Conservation (phyloP, 768 basidiomycete species). For the Tulasnella sp. region DNA sequence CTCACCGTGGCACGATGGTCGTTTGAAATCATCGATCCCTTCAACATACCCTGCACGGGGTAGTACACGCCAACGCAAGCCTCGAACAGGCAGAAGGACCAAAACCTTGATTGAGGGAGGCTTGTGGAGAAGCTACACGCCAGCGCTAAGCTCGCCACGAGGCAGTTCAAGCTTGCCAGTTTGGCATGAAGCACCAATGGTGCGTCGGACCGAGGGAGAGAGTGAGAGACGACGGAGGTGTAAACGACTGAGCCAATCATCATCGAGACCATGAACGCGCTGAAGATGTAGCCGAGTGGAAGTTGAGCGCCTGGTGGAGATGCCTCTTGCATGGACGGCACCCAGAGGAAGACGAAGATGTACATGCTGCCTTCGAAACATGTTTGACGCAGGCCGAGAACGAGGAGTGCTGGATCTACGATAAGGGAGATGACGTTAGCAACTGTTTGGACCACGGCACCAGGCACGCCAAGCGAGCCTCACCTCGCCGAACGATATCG, state of each 20-base stretch:
- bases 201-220: slow-evolving; percentile 43
- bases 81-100: slow-evolving; percentile 75
- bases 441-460: background rate
- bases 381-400: slow-evolving; percentile 73
- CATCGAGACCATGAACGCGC: slow-evolving; percentile 80
- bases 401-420: slow-evolving; percentile 62
- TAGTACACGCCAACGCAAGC: slow-evolving; percentile 81
- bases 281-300: slow-evolving; percentile 79
- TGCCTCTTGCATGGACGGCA: slow-evolving; percentile 70
- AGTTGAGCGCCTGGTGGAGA: slow-evolving; percentile 49
- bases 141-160: slow-evolving; percentile 60
- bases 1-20: slow-evolving; percentile 75
- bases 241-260: slow-evolving; percentile 77
- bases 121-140: slow-evolving; percentile 52
- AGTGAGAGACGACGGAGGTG: slow-evolving; percentile 51
- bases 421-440: slow-evolving; percentile 17
- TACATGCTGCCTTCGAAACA: slow-evolving; percentile 87
- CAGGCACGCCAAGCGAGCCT: slow-evolving; percentile 21
- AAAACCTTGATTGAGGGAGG: slow-evolving; percentile 60
- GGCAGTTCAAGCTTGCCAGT: slow-evolving; percentile 65
- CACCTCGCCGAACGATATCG: slow-evolving; percentile 59
- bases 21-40: slow-evolving; percentile 66
- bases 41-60: slow-evolving; percentile 74
- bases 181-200: slow-evolving; percentile 66
- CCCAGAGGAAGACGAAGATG: slow-evolving; percentile 83